Conservation (phyloP, 148 eudicot species). For the Rhododendron ferrugineum region DNA sequence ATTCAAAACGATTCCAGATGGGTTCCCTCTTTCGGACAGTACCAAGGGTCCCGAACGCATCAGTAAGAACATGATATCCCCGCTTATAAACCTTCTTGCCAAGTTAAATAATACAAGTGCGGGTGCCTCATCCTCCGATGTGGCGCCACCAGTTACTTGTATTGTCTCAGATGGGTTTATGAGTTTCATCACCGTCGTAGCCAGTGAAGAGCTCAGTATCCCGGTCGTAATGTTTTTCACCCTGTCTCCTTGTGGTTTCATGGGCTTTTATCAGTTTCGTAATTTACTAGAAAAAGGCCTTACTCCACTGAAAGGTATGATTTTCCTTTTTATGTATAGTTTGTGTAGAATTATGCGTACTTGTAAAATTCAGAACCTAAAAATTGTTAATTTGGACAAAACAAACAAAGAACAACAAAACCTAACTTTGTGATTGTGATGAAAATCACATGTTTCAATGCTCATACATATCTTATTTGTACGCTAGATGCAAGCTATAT, state of each 20-base stretch:
- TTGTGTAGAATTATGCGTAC: neutral
- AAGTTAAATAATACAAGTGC: neutral
- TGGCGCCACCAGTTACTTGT: constrained; percentile 17
- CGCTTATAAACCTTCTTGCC: neutral
- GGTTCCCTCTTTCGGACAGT: neutral
- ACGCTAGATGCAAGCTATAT: neutral
- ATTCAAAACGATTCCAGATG: neutral
- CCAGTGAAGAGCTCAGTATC: constrained; percentile 12
- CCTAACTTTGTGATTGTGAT: too few species aligned
- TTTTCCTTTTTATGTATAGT: too few species aligned
- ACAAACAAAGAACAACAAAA: too few species aligned
- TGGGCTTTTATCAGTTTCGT: constrained; percentile 17
- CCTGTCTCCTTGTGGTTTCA: constrained; percentile 14
- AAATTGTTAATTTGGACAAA: too few species aligned
- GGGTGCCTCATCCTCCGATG: too few species aligned
- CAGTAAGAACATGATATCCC: too few species aligned
- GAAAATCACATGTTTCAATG: neutral
- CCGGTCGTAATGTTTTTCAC: constrained; percentile 16
- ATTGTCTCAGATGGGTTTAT: constrained; percentile 23
- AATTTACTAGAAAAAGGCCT: constrained; percentile 10
- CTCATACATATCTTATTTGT: neutral
- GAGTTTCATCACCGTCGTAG: constrained; percentile 8
- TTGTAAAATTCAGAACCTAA: neutral
- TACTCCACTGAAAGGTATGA: constrained; percentile 7
- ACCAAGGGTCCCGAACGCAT: too few species aligned